These are phyloP conservation scores for Drosera spatulata DNA, from an alignment of 179 eudicot species.

Conservation along the genomic window DNA sequence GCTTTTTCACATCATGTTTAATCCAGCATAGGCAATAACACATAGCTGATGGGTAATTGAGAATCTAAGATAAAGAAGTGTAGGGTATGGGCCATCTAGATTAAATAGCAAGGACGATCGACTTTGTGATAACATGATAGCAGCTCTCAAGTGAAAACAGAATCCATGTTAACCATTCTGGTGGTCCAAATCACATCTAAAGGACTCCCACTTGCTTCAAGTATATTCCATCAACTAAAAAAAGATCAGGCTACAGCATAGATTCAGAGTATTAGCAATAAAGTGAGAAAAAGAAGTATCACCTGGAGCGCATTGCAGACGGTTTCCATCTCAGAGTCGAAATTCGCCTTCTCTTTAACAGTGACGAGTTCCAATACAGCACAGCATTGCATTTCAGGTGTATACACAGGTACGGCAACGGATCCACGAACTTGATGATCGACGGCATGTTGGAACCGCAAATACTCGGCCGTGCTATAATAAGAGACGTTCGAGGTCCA, in stretches of 20 bases:
- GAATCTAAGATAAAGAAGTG: too few relatives aligned
- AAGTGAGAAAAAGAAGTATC: not conserved
- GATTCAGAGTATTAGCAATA: not conserved
- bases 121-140: too few relatives aligned
- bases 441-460: slow-evolving; percentile 46
- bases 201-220: too few relatives aligned
- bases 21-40: too few relatives aligned
- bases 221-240: too few relatives aligned
- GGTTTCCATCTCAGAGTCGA: slow-evolving; percentile 62
- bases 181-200: too few relatives aligned
- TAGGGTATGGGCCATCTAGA: too few relatives aligned
- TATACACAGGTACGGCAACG: slow-evolving; percentile 85
- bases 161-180: too few relatives aligned
- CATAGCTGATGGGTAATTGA: slow-evolving; percentile 25
- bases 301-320: slow-evolving; percentile 90
- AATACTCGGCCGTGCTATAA: slow-evolving; percentile 56
- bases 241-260: too few relatives aligned
- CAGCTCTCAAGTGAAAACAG: too few relatives aligned
- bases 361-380: slow-evolving; percentile 83
- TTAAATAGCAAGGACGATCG: too few relatives aligned
- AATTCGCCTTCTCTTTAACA: slow-evolving; percentile 46
- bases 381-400: slow-evolving; percentile 53
- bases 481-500: slow-evolving; percentile 88
- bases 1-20: too few relatives aligned
- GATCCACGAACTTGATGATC: slow-evolving; percentile 62